Base-by-base conservation (phyloP, 225 moss, liverwort and hornwort genomes). In the Polytrichum commune region DNA sequence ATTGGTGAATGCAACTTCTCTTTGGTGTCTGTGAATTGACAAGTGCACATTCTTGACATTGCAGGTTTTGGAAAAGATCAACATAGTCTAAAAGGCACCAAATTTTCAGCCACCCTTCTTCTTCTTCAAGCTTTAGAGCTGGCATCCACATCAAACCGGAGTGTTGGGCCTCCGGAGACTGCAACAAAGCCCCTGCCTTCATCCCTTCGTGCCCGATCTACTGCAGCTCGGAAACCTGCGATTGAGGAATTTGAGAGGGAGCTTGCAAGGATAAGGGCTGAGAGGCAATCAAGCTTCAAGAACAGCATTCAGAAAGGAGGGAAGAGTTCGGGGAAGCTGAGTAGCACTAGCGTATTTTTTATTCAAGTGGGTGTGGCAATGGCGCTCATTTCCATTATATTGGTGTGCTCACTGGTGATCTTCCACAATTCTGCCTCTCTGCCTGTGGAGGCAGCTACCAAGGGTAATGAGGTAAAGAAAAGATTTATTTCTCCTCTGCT, bases 401-500 rank as follows among this genome's bases (percentile, higher is more conserved):
- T 85, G 54, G 69, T 78, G 63, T 63, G 74, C 19, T 25, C 82
- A 57, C 73, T 88, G 65, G 54, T 56, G 30, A 60, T 88, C 68
- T 78, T 88, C 60, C 69, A 88, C 55, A 80, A 68, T 26, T 58
- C 80, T 27, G 65, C 70, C 26, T 77, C 82, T 18, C 77, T 80
- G 24, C 68, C 75, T 26, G 85, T 85, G 6, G 82, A 77, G 46
- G 85, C 88, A 68, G 72, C 81, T 20, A 55, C 77, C 1, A 65
- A 71, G 71, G 82, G 88, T 24, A 88, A 76, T 69, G 82, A 82
- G 88, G 85, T 85, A 62, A 29, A 46, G 83, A 62, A 61, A 54
- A 9, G 5, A 58, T 2, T 6, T 22, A 20, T 24, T 13, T 23
- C 58, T 58, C 23, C n/a, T 20, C 6, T 20, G 20, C 24, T 20